A percentile compares a stretch with the other conserved stretches of the same genome.
Evolutionary conservation across 257 asterid species (phyloP).

Genomic region (Fraxinus cuspidata): DNA sequence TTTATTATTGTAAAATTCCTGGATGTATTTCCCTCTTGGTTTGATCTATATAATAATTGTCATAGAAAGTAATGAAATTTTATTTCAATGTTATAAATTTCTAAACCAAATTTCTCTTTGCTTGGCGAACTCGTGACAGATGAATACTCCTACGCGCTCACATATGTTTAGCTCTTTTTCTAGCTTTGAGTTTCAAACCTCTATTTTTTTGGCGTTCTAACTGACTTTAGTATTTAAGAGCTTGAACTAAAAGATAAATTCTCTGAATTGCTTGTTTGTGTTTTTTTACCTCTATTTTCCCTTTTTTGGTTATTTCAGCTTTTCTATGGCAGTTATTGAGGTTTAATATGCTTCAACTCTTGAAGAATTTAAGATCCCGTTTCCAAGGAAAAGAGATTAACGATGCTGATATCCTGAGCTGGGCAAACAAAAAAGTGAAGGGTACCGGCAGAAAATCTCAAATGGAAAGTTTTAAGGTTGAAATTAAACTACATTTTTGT

Average conservation of each 20-base stretch:
- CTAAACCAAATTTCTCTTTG: background rate
- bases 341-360: constrained; percentile 91
- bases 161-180: too few species aligned
- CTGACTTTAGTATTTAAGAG: background rate
- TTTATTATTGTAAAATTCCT: background rate
- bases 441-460: constrained; percentile 66
- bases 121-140: background rate
- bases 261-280: constrained; percentile 12
- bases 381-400: constrained; percentile 83
- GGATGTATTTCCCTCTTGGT: background rate
- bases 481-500: constrained; percentile 18
- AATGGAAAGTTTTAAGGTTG: constrained; percentile 91
- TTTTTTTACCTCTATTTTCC: constrained; percentile 19
- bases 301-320: constrained; percentile 47
- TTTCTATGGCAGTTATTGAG: constrained; percentile 99
- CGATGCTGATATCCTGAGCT: constrained; percentile 80
- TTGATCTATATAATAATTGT: too few species aligned
- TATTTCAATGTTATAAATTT: background rate
- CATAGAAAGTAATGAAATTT: too few species aligned
- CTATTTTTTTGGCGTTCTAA: background rate
- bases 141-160: too few species aligned
- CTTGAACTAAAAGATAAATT: too few species aligned
- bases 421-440: constrained; percentile 94
- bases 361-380: constrained; percentile 84
- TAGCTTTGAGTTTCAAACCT: background rate